Evolutionary conservation across 495 filamentous ascomycete genomes (phyloP).

Genomic region (Penicillium argentinense): DNA sequence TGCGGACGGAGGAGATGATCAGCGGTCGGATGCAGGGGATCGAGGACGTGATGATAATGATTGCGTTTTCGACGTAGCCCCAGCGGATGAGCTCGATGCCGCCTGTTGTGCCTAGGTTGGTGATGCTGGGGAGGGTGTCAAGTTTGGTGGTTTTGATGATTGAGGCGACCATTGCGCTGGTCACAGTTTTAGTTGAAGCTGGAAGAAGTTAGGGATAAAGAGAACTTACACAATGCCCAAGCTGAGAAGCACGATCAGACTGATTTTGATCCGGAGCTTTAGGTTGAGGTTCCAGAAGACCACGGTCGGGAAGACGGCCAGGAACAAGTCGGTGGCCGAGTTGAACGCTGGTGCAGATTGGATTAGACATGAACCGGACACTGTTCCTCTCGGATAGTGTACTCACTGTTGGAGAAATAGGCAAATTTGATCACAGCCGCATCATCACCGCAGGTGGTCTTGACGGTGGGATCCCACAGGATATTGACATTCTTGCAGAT

Average conservation of each 20-base stretch:
- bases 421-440: conserved; percentile 28
- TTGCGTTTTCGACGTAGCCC: conserved; percentile 34
- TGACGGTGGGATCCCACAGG: conserved; percentile 26
- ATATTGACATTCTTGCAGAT: conserved; percentile 29
- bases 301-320: conserved; percentile 41
- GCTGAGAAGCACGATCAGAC: conserved; percentile 39
- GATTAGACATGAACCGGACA: neutral
- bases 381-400: neutral
- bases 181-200: conserved; percentile 2
- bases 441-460: conserved; percentile 27
- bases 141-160: conserved; percentile 45
- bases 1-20: conserved; percentile 38
- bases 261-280: conserved; percentile 37
- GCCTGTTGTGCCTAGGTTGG: conserved; percentile 28
- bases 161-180: conserved; percentile 40
- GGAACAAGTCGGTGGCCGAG: conserved; percentile 39
- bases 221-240: conserved; percentile 38
- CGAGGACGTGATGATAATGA: conserved; percentile 38
- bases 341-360: conserved; percentile 33
- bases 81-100: conserved; percentile 35
- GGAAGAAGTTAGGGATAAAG: neutral
- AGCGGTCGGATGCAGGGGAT: conserved; percentile 37
- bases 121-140: conserved; percentile 31
- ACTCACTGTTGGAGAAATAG: conserved; percentile 36
- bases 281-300: conserved; percentile 48